Percentiles rank a stretch among this genome's conserved stretches.
phyloP scores from a whole-genome alignment of 805 yeast genomes.

The Starmerella ratchasimensis region DNA sequence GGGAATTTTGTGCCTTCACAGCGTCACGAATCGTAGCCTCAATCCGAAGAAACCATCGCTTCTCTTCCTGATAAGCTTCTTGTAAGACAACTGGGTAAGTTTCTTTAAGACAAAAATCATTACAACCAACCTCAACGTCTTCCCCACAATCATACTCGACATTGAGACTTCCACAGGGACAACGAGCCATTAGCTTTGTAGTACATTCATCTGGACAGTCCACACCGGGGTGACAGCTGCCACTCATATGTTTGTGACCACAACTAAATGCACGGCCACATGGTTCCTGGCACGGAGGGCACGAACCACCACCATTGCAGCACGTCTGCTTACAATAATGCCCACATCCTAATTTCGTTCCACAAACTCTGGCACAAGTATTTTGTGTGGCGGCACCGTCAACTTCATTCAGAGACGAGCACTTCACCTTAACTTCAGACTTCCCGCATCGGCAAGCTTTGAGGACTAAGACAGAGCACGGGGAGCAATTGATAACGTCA shows the following conservation, averaged over 20 bases:
- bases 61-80: slow-evolving; percentile 33
- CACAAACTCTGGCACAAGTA: slow-evolving; percentile 4
- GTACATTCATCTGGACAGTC: slow-evolving; percentile 31
- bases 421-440: slow-evolving; percentile 1
- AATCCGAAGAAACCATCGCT: slow-evolving; percentile 54
- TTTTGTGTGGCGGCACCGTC: not conserved
- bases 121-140: slow-evolving; percentile 26
- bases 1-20: slow-evolving; percentile 28
- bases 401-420: not conserved
- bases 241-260: slow-evolving; percentile 12
- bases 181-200: slow-evolving; percentile 37
- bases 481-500: slow-evolving; percentile 12
- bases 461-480: slow-evolving; percentile 28
- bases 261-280: slow-evolving; percentile 5
- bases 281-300: slow-evolving; percentile 7
- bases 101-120: slow-evolving; percentile 45
- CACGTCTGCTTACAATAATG: slow-evolving; percentile 10
- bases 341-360: slow-evolving; percentile 7
- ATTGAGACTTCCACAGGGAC: slow-evolving; percentile 52
- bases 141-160: slow-evolving; percentile 48
- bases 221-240: slow-evolving; percentile 46
- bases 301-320: slow-evolving; percentile 2
- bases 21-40: slow-evolving; percentile 42
- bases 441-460: slow-evolving; percentile 52
- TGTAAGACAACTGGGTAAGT: slow-evolving; percentile 27